Evolutionary conservation across 1,139 yeast genomes (phyloP), one percentile per base, ranked within the genome.

Genomic region (Candida sanyaensis): DNA sequence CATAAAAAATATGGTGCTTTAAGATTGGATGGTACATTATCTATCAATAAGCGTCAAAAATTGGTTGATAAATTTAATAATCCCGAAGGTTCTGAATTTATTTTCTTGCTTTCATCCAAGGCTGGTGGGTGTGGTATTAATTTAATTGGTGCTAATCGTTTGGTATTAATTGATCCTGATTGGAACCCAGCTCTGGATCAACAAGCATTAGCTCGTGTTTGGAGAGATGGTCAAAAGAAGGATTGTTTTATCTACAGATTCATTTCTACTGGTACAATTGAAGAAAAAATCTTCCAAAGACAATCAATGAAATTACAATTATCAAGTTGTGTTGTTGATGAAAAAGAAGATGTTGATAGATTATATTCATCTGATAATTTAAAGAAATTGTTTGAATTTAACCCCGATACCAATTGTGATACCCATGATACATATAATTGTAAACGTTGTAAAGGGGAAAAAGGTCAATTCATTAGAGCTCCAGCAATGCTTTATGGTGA

Each of bases 101-200:
- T 93, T 4, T 93, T 93, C 58, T 73, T 93, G 53, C 73, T 93
- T 47, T 90, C 97, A 59, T 89, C 97, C 9, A 95, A 93, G 65
- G 99, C 99, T 1, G 99, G 99, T 56, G 99, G 99, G 0, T 93
- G 99, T 73, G 99, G 99, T 66, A 90, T 93, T 62, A 93, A 93
- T 62, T 78, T 93, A 56, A 93, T 93, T 59, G 99, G 99, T 8
- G 99, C 99, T 8, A 93, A 95, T 59, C 77, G 99, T 52, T 74
- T 93, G 52, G 82, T 93, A 28, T 73, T 93, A 48, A 77, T 93
- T 60, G 99, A 93, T 63, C 99, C 99, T 0, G 99, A 95, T 66
- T 93, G 99, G 99, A 93, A 93, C 60, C 99, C 99, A 0, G 99
- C 99, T 0, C 88, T 97, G 2, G 99, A 93, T 64, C 99, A 93